Percentiles rank a stretch among this genome's conserved stretches.
These are phyloP conservation scores for Gracilaria domingensis DNA, from an alignment of 23 red algal species.

Conservation along the genomic window DNA sequence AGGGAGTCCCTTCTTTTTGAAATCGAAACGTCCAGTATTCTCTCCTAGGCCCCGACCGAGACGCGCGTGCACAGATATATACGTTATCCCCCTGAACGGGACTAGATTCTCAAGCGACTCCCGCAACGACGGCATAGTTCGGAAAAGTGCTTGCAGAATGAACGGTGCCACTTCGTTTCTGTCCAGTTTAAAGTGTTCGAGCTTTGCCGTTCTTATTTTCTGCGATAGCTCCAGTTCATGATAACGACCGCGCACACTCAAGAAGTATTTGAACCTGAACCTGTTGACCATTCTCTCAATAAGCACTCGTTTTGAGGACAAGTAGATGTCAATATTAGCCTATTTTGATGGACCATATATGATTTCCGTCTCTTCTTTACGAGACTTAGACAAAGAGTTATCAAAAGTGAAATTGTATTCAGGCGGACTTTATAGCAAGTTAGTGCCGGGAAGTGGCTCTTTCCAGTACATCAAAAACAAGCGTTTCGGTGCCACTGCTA, in stretches of 20 bases:
- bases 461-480: constrained; percentile 19
- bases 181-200: neutral
- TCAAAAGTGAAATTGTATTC: constrained; percentile 43
- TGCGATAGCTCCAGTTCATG: neutral
- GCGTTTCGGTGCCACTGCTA: constrained; percentile 23
- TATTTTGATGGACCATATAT: neutral
- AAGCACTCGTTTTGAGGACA: neutral
- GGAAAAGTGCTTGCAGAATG: constrained; percentile 30
- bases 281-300: neutral
- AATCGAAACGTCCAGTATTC: constrained; percentile 10
- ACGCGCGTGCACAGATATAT: constrained; percentile 37
- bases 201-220: neutral
- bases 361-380: neutral
- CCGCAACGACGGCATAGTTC: neutral
- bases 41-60: constrained; percentile 38
- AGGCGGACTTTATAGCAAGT: neutral
- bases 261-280: constrained; percentile 9
- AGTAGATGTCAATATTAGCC: neutral
- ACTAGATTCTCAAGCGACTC: neutral
- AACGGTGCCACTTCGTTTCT: constrained; percentile 3
- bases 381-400: neutral
- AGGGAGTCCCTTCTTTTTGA: no score
- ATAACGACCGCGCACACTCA: constrained; percentile 9
- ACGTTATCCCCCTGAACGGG: neutral
- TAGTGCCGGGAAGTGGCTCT: constrained; percentile 7